Evolutionary conservation across 106 monocot species (phyloP).

Genomic region (Dendrobium nobile): DNA sequence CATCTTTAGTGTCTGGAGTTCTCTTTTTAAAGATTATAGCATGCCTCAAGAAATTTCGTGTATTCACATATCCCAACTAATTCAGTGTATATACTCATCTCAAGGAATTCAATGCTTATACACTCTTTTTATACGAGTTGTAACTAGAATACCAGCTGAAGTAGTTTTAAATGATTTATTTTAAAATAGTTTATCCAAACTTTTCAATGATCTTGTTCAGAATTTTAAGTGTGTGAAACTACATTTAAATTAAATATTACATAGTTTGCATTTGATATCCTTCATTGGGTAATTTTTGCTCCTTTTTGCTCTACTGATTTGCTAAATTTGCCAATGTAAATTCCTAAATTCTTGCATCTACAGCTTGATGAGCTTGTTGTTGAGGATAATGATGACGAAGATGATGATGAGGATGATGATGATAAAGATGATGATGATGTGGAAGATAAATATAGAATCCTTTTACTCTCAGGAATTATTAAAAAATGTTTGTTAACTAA

Average conservation of each 20-base stretch:
- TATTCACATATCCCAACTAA: too few relatives aligned
- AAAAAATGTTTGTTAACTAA: background rate
- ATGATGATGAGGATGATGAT: conserved; percentile 10
- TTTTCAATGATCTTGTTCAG: background rate
- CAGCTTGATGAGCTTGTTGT: conserved; percentile 10
- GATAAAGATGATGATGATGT: conserved; percentile 10
- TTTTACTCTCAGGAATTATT: background rate
- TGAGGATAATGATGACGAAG: conserved; percentile 11
- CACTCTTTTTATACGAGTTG: background rate
- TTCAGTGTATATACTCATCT: too few relatives aligned
- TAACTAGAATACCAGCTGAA: background rate
- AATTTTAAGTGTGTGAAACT: background rate
- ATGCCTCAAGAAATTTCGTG: background rate
- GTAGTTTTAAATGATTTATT: background rate
- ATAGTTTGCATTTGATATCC: background rate
- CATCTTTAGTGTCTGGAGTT: background rate
- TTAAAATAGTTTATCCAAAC: background rate
- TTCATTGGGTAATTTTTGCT: background rate
- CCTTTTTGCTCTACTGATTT: background rate
- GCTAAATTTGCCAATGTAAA: background rate
- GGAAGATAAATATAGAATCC: background rate
- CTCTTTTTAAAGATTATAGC: background rate
- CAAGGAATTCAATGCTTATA: too few relatives aligned
- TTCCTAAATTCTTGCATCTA: background rate
- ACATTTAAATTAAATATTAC: background rate